Percentiles rank a stretch among this genome's conserved stretches.
phyloP scores from a whole-genome alignment of 495 filamentous ascomycete genomes.

The Penicillium roqueforti region DNA sequence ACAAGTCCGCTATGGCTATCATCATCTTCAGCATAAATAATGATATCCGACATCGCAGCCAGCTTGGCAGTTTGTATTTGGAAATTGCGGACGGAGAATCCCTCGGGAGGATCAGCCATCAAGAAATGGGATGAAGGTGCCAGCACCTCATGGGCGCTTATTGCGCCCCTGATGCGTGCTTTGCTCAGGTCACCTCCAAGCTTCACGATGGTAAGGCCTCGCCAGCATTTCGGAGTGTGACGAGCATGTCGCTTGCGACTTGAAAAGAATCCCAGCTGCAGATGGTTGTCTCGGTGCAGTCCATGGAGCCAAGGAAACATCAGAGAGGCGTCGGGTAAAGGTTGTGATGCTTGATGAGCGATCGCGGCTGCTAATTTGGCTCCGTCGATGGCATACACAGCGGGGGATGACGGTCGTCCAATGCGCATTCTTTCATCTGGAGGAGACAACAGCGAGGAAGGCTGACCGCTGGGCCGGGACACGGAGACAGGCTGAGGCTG shows the following conservation, averaged over 20 bases:
- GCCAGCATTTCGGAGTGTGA: constrained; percentile 72
- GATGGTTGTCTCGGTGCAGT: constrained; percentile 80
- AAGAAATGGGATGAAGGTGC: constrained; percentile 39
- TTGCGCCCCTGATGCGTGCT: constrained; percentile 81
- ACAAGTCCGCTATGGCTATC: constrained; percentile 51
- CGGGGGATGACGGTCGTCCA: constrained; percentile 45
- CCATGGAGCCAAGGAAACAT: constrained; percentile 99
- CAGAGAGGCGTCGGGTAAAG: constrained; percentile 72
- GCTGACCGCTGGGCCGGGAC: constrained; percentile 40
- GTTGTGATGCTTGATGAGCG: constrained; percentile 67
- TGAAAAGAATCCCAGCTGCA: constrained; percentile 86
- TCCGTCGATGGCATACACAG: constrained; percentile 70
- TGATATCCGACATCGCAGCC: constrained; percentile 82
- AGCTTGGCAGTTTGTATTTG: constrained; percentile 93
- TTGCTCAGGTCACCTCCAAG: constrained; percentile 71
- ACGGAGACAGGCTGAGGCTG: constrained; percentile 52
- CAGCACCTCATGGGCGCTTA: constrained; percentile 75
- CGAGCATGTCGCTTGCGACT: constrained; percentile 66
- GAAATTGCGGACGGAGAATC: constrained; percentile 86
- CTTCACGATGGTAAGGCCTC: constrained; percentile 83
- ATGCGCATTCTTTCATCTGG: constrained; percentile 59
- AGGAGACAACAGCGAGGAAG: constrained; percentile 69
- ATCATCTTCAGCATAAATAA: constrained; percentile 78
- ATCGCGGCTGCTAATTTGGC: constrained; percentile 64
- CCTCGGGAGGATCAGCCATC: constrained; percentile 75